Base-by-base conservation (phyloP, 1,284 basidiomycete species). In the Sparassis latifolia region DNA sequence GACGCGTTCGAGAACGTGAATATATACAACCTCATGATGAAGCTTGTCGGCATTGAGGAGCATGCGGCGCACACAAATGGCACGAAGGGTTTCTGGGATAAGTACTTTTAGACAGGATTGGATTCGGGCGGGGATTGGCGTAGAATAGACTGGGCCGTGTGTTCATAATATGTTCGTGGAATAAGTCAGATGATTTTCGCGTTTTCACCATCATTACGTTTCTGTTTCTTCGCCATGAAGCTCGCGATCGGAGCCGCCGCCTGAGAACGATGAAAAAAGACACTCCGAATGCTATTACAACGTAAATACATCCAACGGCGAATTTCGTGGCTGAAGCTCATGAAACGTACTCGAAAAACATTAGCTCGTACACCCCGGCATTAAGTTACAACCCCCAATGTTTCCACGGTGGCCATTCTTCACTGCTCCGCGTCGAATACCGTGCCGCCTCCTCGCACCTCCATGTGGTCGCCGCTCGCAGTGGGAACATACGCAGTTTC, bases 1-100 rank as follows among this genome's bases (percentile, higher is more conserved):
- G 75, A 88, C 33, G 79, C 80, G 6, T 95, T 96, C 68, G 66
- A 74, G 63, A 96, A 95, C 57, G 80, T 93, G 39, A 82, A 96
- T 69, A 70, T 96, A 35, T 94, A 94, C 66, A 85, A 84, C 55
- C 79, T 96, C 20, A 76, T 95, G 48, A 79, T 85, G 69, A 83
- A 80, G 61, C 69, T 95, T 44, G 69, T 95, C 37, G 82, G 80
- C 2, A 77, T 93, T 41, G 78, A 79, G 52, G 58, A 66, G 4
- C 68, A 70, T 47, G 75, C 80, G 20, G 86, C 85, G 42, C 62
- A 67, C 29, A 91, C 77, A 46, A 93, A 95, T 61, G 91, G 90
- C 32, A 91, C 89, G 4, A 56, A 53, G 35, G 82, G 84, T 5
- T 92, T 91, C 66, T 92, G 89, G 89, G 80, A 90, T 60, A 74